A percentile compares a stretch with the other conserved stretches of the same genome.
phyloP scores from a whole-genome alignment of 1,139 yeast species.

The Yamadazyma dushanensis region DNA sequence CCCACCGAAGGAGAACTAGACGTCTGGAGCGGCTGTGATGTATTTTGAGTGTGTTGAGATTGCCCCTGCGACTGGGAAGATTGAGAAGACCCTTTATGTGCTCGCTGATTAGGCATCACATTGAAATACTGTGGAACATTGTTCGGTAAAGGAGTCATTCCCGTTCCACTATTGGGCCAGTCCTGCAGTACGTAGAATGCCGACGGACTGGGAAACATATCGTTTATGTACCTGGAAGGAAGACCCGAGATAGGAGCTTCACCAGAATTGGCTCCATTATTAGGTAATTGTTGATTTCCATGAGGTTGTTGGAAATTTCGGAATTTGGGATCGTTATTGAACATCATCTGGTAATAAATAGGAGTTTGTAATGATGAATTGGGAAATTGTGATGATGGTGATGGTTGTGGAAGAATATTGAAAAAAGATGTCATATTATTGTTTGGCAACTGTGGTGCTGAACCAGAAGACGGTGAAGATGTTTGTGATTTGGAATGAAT shows the following conservation, averaged over 20 bases:
- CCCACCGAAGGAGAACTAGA: conserved; percentile 1
- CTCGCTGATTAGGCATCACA: conserved; percentile 19
- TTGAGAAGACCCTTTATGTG: conserved; percentile 2
- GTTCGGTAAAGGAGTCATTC: conserved; percentile 39
- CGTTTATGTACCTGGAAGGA: conserved; percentile 53
- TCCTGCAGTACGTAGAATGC: conserved; percentile 49
- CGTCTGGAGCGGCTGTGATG: conserved; percentile 2
- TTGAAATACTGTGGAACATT: conserved; percentile 28
- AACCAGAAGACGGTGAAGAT: conserved; percentile 44
- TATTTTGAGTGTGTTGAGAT: conserved; percentile 1
- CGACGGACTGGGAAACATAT: conserved; percentile 56
- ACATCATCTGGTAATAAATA: conserved; percentile 36
- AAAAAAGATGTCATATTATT: conserved; percentile 25
- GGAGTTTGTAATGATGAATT: conserved; percentile 33
- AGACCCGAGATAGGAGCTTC: conserved; percentile 53
- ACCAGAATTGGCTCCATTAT: conserved; percentile 7
- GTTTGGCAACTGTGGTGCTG: conserved; percentile 40
- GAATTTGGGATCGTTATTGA: conserved; percentile 19
- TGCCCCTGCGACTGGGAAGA: conserved; percentile 1
- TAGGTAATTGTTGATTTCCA: neutral
- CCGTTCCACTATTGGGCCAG: conserved; percentile 39
- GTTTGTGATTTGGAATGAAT: conserved; percentile 42
- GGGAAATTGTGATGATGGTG: conserved; percentile 27
- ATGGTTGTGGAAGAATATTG: conserved; percentile 29
- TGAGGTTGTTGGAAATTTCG: conserved; percentile 7